Evolutionary conservation across 2,329 filamentous ascomycete species (phyloP).

Genomic region (Neurospora sp.): DNA sequence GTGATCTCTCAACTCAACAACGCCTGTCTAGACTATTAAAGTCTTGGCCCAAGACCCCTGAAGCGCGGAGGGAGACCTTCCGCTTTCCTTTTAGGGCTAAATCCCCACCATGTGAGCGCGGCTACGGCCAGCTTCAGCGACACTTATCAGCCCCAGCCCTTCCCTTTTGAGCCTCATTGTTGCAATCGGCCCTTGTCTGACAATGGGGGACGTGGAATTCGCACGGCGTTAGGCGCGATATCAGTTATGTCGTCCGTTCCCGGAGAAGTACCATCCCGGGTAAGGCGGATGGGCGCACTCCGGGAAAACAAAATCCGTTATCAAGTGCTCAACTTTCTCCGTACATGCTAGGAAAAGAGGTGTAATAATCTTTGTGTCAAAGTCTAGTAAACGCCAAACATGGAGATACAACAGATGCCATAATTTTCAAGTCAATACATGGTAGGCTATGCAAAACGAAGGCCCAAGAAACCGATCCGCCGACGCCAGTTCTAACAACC

Average conservation of each 20-base stretch:
- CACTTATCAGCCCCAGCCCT: not conserved
- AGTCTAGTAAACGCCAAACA: not conserved
- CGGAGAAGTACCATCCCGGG: not conserved
- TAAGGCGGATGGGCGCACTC: not conserved
- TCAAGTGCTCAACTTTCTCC: not conserved
- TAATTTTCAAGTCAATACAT: not conserved
- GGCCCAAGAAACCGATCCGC: not conserved
- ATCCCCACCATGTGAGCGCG: constrained; percentile 1
- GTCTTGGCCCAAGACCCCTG: constrained; percentile 5
- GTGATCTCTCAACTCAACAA: not conserved
- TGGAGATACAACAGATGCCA: not conserved
- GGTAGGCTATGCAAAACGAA: not conserved
- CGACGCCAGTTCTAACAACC: not conserved
- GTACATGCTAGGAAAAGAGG: not conserved
- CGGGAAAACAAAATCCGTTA: not conserved
- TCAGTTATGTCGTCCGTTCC: not conserved
- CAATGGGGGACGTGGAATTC: not conserved
- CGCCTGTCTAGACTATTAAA: not conserved
- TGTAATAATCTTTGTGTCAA: not conserved
- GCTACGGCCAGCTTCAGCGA: not conserved
- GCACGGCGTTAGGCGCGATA: not conserved
- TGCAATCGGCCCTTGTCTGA: not conserved
- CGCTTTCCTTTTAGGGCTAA: constrained; percentile 15
- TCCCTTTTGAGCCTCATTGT: not conserved
- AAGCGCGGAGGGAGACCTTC: constrained; percentile 11